phyloP scores from a whole-genome alignment of 208 protist genomes.

The Angomonas ambiguus region DNA sequence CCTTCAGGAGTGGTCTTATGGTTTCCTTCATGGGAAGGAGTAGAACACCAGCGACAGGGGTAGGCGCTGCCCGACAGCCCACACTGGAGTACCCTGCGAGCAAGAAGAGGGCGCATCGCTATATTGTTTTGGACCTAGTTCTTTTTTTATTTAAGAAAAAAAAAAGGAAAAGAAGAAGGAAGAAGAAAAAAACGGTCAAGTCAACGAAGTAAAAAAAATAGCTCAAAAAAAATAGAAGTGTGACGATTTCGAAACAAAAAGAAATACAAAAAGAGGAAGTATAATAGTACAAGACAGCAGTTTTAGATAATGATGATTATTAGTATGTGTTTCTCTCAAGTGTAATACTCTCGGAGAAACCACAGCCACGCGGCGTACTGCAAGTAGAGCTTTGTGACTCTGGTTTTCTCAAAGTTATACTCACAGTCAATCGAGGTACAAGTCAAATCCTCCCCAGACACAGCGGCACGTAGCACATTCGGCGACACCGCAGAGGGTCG shows the following conservation, averaged over 20 bases:
- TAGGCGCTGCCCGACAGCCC: neutral
- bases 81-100: neutral
- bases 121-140: neutral
- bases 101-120: neutral
- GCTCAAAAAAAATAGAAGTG: no score
- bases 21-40: neutral
- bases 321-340: conserved; percentile 4
- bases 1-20: neutral
- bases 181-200: neutral
- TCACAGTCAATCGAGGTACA: conserved; percentile 72
- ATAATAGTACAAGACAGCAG: conserved; percentile 8
- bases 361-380: conserved; percentile 47
- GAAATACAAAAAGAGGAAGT: neutral
- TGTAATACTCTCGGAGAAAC: conserved; percentile 21
- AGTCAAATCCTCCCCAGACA: neutral
- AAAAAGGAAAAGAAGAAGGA: conserved; percentile 9
- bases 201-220: neutral
- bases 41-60: neutral
- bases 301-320: no score
- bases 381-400: conserved; percentile 29
- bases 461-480: neutral
- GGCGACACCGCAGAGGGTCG: neutral
- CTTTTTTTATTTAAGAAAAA: neutral
- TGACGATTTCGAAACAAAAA: neutral
- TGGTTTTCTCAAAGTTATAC: conserved; percentile 60